phyloP scores from a whole-genome alignment of 192 early-diverging fungal species.

The Geranomyces variabilis region DNA sequence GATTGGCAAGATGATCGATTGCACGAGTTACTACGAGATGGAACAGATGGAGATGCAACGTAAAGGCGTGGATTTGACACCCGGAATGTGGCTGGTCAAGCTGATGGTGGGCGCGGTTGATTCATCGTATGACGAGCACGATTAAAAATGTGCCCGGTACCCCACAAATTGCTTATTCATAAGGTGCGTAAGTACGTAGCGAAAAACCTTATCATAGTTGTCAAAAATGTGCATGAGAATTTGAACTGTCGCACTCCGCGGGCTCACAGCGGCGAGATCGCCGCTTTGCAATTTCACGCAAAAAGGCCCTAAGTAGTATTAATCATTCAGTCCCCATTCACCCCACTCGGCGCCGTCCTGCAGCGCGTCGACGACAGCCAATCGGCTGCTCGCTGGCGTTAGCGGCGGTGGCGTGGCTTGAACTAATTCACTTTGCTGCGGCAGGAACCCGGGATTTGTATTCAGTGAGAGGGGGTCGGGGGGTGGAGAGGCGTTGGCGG shows the following conservation, averaged over 20 bases:
- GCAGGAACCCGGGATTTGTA: not conserved
- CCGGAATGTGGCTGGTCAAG: constrained; percentile 37
- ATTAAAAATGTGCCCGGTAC: constrained; percentile 24
- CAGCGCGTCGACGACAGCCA: not conserved
- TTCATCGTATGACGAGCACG: constrained; percentile 27
- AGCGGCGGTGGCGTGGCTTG: not conserved
- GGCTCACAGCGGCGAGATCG: too few relatives aligned
- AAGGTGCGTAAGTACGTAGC: too few relatives aligned
- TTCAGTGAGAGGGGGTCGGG: not conserved
- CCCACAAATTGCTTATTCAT: too few relatives aligned
- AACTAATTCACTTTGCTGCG: too few relatives aligned
- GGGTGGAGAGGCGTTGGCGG: not conserved
- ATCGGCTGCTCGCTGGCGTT: not conserved
- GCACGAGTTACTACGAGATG: constrained; percentile 33
- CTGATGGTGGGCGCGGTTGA: constrained; percentile 36
- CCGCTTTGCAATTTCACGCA: too few relatives aligned
- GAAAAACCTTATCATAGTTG: too few relatives aligned
- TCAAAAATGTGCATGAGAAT: too few relatives aligned
- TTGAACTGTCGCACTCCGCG: too few relatives aligned
- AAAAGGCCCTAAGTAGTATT: too few relatives aligned
- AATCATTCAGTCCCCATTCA: too few relatives aligned
- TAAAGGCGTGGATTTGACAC: constrained; percentile 35
- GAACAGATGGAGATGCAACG: constrained; percentile 34
- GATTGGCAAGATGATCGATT: constrained; percentile 35
- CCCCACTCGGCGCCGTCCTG: constrained; percentile 1